Evolutionary conservation across 345 rosid species (phyloP), one percentile per base, ranked within the genome.

Genomic region (Adansonia digitata): DNA sequence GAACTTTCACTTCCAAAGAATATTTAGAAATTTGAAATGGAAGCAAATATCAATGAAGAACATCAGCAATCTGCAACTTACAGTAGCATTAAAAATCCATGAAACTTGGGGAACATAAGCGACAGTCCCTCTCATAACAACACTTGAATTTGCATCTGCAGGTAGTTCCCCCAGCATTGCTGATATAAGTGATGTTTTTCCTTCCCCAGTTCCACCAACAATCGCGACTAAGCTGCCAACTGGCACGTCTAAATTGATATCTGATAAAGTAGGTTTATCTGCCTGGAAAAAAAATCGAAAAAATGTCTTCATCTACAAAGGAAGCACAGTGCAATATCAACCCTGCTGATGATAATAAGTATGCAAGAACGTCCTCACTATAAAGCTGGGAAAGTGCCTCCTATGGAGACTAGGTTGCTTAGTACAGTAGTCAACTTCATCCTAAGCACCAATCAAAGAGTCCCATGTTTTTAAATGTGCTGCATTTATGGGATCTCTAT

Each of bases 31-130:
- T 27, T 56, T 55, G 4, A 63, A 61, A 45, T 61, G 31, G 35
- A 59, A 39, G 49, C 4, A 15, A 12, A 35, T 22, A 46, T 56
- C 52, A 57, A 22, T 37, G 35, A 40, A n/a, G 51, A 67, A 73
- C 27, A 67, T 52, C 61, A 60, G 43, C 5, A 52, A 60, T 26
- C 31, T 55, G 72, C 34, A 78, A 80, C 95, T 84, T 83, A 94
- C 98, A 55, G 98, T 90, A 73, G 96, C 98, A 86, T 93, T 95
- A 77, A 95, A 95, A 85, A 95, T 95, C 99, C 99, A 95, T 18
- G 99, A 91, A 77, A 95, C 82, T 86, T 95, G 99, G 70, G 99
- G 96, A 86, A 91, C 97, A 83, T 90, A 95, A 59, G 99, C 97
- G 39, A 95, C 93, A 0, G 92, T 83, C 53, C 99, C 99, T 82